These are phyloP conservation scores for Meredithiella fracta DNA, from an alignment of 2,329 filamentous ascomycete species.

Conservation along the genomic window DNA sequence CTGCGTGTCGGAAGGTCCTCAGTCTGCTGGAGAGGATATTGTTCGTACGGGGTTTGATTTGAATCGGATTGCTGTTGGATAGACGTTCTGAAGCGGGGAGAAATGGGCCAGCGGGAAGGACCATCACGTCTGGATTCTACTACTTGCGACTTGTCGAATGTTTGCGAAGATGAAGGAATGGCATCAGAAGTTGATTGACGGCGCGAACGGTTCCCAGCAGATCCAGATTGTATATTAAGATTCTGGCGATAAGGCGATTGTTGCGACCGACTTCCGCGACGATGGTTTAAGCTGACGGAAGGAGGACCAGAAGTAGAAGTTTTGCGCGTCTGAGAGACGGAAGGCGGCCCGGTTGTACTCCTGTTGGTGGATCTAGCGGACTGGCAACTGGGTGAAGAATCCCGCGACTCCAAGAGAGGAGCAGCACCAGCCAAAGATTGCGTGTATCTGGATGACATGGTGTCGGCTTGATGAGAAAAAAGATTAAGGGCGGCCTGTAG, in stretches of 20 bases:
- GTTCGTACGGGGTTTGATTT: not conserved
- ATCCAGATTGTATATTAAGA: constrained; percentile 18
- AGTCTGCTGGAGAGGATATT: constrained; percentile 5
- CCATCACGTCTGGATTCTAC: constrained; percentile 12
- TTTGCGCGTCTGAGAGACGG: constrained; percentile 41
- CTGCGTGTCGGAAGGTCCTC: not conserved
- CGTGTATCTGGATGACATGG: constrained; percentile 9
- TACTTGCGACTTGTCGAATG: constrained; percentile 4
- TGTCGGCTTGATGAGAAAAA: not conserved
- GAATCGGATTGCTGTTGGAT: constrained; percentile 1
- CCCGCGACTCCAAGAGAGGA: constrained; percentile 27
- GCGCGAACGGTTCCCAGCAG: constrained; percentile 37
- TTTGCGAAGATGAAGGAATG: constrained; percentile 26
- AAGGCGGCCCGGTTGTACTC: constrained; percentile 19
- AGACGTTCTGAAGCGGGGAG: constrained; percentile 46
- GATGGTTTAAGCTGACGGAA: constrained; percentile 16
- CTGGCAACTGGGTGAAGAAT: constrained; percentile 31
- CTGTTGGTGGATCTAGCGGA: constrained; percentile 23
- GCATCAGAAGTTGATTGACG: constrained; percentile 27
- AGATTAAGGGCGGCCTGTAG: not conserved
- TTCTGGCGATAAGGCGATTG: constrained; percentile 33
- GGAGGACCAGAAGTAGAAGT: constrained; percentile 25
- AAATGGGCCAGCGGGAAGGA: constrained; percentile 54
- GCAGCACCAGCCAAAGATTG: constrained; percentile 14
- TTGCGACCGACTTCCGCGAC: constrained; percentile 44